Evolutionary conservation across 768 basidiomycete species (phyloP).

Genomic region (Lactifluus subvellereus): DNA sequence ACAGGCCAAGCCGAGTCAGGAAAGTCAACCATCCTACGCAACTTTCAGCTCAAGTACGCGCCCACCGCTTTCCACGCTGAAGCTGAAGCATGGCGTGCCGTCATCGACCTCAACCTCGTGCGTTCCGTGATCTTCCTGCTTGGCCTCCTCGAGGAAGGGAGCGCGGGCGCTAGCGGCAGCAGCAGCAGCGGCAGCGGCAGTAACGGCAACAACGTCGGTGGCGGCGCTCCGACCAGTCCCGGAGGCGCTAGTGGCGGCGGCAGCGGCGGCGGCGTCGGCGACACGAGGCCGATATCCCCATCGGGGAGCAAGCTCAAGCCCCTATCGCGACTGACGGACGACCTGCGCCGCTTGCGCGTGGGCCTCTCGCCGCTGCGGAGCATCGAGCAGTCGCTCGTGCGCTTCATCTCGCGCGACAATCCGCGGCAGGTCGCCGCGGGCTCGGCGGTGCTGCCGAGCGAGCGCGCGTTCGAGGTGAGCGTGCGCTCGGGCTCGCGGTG

Average conservation of each 20-base stretch:
- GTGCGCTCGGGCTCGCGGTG: constrained; percentile 44
- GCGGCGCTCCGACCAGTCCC: constrained; percentile 22
- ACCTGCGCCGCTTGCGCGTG: constrained; percentile 43
- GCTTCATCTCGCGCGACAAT: constrained; percentile 36
- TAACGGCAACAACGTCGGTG: not conserved
- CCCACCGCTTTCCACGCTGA: constrained; percentile 55
- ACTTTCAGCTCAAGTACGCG: constrained; percentile 56
- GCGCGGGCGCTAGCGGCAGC: not conserved
- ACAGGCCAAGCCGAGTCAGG: constrained; percentile 64
- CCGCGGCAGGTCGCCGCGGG: constrained; percentile 19
- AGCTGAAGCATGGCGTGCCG: constrained; percentile 54
- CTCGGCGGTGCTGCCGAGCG: constrained; percentile 27
- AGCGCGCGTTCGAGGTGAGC: constrained; percentile 43
- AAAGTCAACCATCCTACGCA: constrained; percentile 62
- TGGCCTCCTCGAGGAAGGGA: constrained; percentile 32
- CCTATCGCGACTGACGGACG: constrained; percentile 24
- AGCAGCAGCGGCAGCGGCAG: constrained; percentile 14
- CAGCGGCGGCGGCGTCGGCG: constrained; percentile 18
- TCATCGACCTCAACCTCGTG: constrained; percentile 64
- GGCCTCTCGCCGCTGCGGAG: constrained; percentile 49
- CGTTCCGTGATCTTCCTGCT: constrained; percentile 45
- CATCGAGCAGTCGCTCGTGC: constrained; percentile 47
- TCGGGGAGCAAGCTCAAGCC: constrained; percentile 15
- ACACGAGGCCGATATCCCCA: constrained; percentile 5
- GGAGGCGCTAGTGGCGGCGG: not conserved